Evolutionary conservation across 345 rosid species (phyloP), one percentile per base, ranked within the genome.

Genomic region (Rubroshorea leprosula): DNA sequence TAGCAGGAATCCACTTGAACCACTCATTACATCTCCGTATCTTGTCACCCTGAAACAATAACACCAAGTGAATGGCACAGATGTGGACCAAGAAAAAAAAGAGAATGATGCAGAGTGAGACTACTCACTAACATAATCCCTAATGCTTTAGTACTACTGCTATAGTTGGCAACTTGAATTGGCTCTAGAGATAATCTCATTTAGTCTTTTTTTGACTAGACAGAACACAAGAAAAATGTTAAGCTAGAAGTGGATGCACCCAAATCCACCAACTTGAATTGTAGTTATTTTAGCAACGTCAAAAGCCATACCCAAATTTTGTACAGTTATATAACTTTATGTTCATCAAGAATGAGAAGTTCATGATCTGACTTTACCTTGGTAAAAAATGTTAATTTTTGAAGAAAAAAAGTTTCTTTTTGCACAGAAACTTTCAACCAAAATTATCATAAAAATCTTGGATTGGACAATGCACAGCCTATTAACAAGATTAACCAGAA

Each of bases 21-120:
- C 97, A 90, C 35, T 74, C 84, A 61, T 80, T 78, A 21, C 80
- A 81, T 72, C 74, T 89, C 41, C 97, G 83, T 65, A 94, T 63
- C 72, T 79, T 81, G 68, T 85, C 84, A 66, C 76, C 95, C 99
- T 93, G 53, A 55, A 64, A 57, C 67, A 60, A 57, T 49, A 57
- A 62, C 35, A 65, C 51, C 65, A 58, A 46, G 38, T 51, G 19
- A 51, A 57, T 61, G 52, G 23, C 39, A 67, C 44, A 35, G 41
- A 8, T 8, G 5, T 27, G 49, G 17, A 15, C 48, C 13, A 16
- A 17, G 41, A 8, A 25, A 24, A 48, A 25, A 14, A 55, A 26
- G 49, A 45, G 27, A 22, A 56, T 44, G 57, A 41, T 41, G 48
- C 56, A 48, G 8, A 25, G 22, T 31, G n/a, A n/a, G n/a, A 48